phyloP scores from a whole-genome alignment of 176 grass and related monocot genomes.

The Stipa capillata region DNA sequence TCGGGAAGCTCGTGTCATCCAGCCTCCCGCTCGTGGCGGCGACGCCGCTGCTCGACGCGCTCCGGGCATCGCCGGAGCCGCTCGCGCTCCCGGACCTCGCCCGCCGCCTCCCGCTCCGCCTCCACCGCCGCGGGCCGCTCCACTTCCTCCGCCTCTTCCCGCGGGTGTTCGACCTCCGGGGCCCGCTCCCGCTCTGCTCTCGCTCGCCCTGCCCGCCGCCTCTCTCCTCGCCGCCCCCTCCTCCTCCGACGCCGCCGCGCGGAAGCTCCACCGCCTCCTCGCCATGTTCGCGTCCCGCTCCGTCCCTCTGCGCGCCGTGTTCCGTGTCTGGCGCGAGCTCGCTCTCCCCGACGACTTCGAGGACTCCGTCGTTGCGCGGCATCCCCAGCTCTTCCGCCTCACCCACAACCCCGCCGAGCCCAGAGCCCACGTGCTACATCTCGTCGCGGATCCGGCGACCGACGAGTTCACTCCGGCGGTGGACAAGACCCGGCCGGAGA shows the following conservation, averaged over 20 bases:
- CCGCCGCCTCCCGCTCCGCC: constrained; percentile 43
- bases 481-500: constrained; percentile 30
- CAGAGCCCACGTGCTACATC: constrained; percentile 53
- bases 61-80: constrained; percentile 40
- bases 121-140: constrained; percentile 51
- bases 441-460: constrained; percentile 17
- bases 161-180: constrained; percentile 48
- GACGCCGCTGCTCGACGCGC: constrained; percentile 54
- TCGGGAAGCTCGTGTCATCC: constrained; percentile 58
- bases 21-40: constrained; percentile 60
- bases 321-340: constrained; percentile 78
- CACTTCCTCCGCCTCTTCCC: constrained; percentile 73
- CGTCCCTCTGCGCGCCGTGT: constrained; percentile 59
- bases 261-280: constrained; percentile 41
- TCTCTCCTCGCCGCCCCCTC: constrained; percentile 29
- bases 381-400: constrained; percentile 48
- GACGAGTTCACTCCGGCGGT: constrained; percentile 26
- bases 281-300: constrained; percentile 47
- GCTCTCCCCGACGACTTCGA: constrained; percentile 78
- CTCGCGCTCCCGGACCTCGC: constrained; percentile 38
- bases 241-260: constrained; percentile 16
- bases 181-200: constrained; percentile 38
- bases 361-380: constrained; percentile 39
- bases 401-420: constrained; percentile 32
- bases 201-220: constrained; percentile 38